Evolutionary conservation across 2,329 filamentous ascomycete species (phyloP).

Genomic region (Venturiaceae sp.): DNA sequence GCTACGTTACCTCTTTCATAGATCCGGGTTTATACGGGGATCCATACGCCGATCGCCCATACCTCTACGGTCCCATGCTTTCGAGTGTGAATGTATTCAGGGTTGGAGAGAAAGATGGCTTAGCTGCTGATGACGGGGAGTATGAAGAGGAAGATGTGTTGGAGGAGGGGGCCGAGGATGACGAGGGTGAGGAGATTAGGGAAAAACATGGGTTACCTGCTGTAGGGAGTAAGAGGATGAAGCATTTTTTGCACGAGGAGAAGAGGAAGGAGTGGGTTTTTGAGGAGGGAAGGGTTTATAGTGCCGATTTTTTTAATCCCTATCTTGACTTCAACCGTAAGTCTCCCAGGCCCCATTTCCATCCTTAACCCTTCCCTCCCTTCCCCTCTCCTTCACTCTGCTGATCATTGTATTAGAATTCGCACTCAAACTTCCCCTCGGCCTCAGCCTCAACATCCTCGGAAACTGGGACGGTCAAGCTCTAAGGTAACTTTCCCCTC

Average conservation of each 20-base stretch:
- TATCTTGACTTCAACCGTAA: slow-evolving; percentile 77
- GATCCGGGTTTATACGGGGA: slow-evolving; percentile 89
- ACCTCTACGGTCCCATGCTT: slow-evolving; percentile 74
- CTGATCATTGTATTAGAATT: slow-evolving; percentile 7
- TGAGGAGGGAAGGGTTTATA: slow-evolving; percentile 51
- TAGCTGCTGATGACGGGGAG: slow-evolving; percentile 13
- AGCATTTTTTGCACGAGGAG: slow-evolving; percentile 48
- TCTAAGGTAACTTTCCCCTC: background rate
- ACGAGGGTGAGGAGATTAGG: slow-evolving; percentile 27
- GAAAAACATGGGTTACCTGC: slow-evolving; percentile 29
- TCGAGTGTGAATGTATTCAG: slow-evolving; percentile 70
- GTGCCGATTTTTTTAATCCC: slow-evolving; percentile 76
- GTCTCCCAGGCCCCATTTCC: slow-evolving; percentile 9
- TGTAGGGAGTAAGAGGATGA: slow-evolving; percentile 40
- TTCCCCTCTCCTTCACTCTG: background rate
- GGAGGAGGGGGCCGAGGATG: slow-evolving; percentile 15
- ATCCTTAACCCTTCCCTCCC: background rate
- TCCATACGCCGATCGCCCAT: slow-evolving; percentile 75
- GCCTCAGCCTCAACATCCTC: slow-evolving; percentile 5
- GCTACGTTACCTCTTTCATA: slow-evolving; percentile 80
- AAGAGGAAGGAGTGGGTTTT: slow-evolving; percentile 50
- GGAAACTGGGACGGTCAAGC: slow-evolving; percentile 7
- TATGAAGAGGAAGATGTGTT: slow-evolving; percentile 18
- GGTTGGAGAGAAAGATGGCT: slow-evolving; percentile 43
- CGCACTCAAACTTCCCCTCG: slow-evolving; percentile 8